Base-by-base conservation (phyloP, 108 stramenopile species). In the Nitzschia sp. region DNA sequence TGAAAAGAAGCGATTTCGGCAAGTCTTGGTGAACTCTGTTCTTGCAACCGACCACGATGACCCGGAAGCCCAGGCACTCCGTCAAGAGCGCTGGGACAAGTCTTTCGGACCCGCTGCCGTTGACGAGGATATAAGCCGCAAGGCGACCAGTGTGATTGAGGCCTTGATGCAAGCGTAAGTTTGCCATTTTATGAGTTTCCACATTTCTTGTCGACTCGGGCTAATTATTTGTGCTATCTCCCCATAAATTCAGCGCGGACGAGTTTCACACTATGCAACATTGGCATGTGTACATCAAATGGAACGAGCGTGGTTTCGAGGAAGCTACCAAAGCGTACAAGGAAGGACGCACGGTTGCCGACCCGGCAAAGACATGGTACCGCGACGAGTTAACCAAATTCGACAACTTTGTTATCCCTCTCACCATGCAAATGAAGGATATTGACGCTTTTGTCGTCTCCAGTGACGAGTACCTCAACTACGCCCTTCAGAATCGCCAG, bases 181-280 rank as follows among this genome's bases (percentile, higher is more conserved):
- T 38, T 41, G 38, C 38, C 13, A 52, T 5, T n/a, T 52, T n/a
- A 22, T 19, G 50, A 4, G 4, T 52, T 8, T 53, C 25, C 25
- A 15, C 15, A 9, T 53, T 27, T 53, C 45, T 13, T 44, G 13
- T 44, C 15, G 41, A 44, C 8, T 44, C 15, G 13, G 8, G 41
- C 15, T 44, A 15, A 21, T 46, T 46, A n/a, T 1, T 46, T 1
- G 45, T 22, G 27, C 5, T 54, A n/a, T n/a, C n/a, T n/a, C n/a
- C n/a, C n/a, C n/a, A n/a, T n/a, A n/a, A n/a, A n/a, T n/a, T 36
- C 60, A 61, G 60, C 6, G 1, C 63, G 6, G 28, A 47, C 28
- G 63, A 64, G 26, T 64, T 50, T 23, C 78, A 79, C 45, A 71
- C 78, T 16, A 75, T 79, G 73, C 78, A 79, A 48, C 68, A 75